phyloP scores from a whole-genome alignment of 2,329 filamentous ascomycete genomes.

The Cercospora citrullina region DNA sequence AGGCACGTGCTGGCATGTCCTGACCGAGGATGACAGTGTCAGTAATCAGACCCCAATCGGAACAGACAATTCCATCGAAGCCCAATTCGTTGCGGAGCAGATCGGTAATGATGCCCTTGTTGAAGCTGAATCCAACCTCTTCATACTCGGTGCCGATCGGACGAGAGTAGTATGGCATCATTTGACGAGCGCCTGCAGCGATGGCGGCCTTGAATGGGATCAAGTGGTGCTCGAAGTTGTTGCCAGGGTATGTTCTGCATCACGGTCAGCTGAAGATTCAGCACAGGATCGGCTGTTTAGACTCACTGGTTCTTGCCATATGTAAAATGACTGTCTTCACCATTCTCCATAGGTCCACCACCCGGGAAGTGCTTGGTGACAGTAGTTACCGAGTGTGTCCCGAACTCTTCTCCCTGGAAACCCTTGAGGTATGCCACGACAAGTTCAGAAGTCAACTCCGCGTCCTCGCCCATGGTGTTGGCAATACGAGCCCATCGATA shows the following conservation, averaged over 20 bases:
- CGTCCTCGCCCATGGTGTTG: slow-evolving; percentile 53
- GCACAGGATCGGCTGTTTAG: not conserved
- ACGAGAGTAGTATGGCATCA: slow-evolving; percentile 56
- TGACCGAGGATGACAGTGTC: slow-evolving; percentile 47
- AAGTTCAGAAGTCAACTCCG: slow-evolving; percentile 37
- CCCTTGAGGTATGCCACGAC: slow-evolving; percentile 50
- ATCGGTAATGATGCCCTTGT: slow-evolving; percentile 54
- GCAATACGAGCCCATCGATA: slow-evolving; percentile 53
- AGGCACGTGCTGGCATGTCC: slow-evolving; percentile 51
- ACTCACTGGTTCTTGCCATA: slow-evolving; percentile 52
- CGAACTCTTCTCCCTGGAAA: slow-evolving; percentile 50
- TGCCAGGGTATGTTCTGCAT: slow-evolving; percentile 48
- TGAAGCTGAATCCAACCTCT: slow-evolving; percentile 53
- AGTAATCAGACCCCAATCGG: slow-evolving; percentile 57
- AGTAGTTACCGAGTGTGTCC: slow-evolving; percentile 48
- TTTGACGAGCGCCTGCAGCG: slow-evolving; percentile 51
- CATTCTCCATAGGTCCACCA: slow-evolving; percentile 51
- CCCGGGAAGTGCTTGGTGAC: slow-evolving; percentile 59
- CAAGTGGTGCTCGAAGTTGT: slow-evolving; percentile 54
- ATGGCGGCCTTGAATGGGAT: slow-evolving; percentile 55
- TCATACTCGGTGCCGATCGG: slow-evolving; percentile 52
- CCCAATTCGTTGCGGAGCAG: slow-evolving; percentile 51
- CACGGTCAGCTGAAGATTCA: not conserved
- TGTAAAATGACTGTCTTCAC: slow-evolving; percentile 55
- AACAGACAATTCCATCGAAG: slow-evolving; percentile 55